Evolutionary conservation across 2,329 filamentous ascomycete species (phyloP).

Genomic region (Colletotrichum magnum): DNA sequence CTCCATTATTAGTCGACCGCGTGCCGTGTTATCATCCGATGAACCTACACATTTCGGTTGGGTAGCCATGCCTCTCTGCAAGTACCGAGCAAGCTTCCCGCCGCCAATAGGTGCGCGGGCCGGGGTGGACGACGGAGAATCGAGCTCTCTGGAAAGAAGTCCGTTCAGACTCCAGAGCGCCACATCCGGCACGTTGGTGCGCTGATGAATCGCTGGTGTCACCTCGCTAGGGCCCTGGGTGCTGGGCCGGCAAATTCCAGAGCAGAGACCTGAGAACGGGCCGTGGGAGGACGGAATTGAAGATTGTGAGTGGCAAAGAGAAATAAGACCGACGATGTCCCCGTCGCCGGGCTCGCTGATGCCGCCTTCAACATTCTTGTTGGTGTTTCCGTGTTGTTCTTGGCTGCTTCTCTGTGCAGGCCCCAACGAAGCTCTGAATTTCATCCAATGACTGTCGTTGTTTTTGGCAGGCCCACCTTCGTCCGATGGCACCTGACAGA

Average conservation of each 20-base stretch:
- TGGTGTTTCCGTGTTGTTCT: neutral
- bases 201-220: slow-evolving; percentile 9
- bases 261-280: neutral
- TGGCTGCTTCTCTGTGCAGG: neutral
- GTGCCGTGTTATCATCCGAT: slow-evolving; percentile 6
- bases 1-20: neutral
- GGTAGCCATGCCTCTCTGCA: neutral
- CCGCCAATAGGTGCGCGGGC: slow-evolving; percentile 4
- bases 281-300: neutral
- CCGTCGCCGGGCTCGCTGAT: neutral
- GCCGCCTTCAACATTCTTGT: neutral
- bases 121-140: slow-evolving; percentile 23
- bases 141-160: slow-evolving; percentile 1
- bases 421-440: neutral
- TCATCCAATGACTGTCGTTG: neutral
- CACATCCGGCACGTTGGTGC: neutral
- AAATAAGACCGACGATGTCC: slow-evolving; percentile 16
- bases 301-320: neutral
- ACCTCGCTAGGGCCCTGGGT: neutral
- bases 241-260: neutral
- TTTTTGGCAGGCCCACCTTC: slow-evolving; percentile 3
- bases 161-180: neutral
- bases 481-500: slow-evolving; percentile 16
- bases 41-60: neutral
- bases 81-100: slow-evolving; percentile 19